Percentiles rank a stretch among this genome's conserved stretches.
Conservation (phyloP, 2,329 filamentous ascomycete genomes). For the Epichloe elymi region DNA sequence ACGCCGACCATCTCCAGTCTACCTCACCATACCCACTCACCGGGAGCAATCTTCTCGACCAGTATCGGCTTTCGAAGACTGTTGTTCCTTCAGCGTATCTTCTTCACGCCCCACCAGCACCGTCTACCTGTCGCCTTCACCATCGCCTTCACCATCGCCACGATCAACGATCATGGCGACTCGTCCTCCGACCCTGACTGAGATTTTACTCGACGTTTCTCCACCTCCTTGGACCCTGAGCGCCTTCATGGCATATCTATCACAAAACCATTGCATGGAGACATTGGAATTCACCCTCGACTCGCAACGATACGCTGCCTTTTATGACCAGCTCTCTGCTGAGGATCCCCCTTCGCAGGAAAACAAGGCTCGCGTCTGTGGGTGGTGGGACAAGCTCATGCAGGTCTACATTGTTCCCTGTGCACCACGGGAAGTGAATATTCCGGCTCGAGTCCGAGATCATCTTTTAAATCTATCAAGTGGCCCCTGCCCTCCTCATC, state of each 20-base stretch:
- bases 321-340: conserved; percentile 31
- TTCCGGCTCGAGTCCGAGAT: conserved; percentile 76
- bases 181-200: conserved; percentile 56
- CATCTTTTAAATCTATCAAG: conserved; percentile 46
- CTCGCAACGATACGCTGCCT: conserved; percentile 66
- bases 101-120: conserved; percentile 37
- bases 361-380: conserved; percentile 53
- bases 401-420: conserved; percentile 83
- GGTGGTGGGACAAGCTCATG: conserved; percentile 77
- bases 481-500: conserved; percentile 54
- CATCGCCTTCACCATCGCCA: conserved; percentile 26
- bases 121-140: conserved; percentile 30
- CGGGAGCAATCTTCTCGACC: conserved; percentile 30
- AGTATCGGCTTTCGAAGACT: conserved; percentile 32
- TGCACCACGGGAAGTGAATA: conserved; percentile 76
- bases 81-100: conserved; percentile 26
- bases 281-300: conserved; percentile 96
- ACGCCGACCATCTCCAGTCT: conserved; percentile 30
- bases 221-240: conserved; percentile 79
- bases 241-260: conserved; percentile 93
- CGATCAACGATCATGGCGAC: conserved; percentile 19
- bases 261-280: conserved; percentile 93
- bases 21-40: conserved; percentile 25
- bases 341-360: conserved; percentile 26
- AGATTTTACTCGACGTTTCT: conserved; percentile 78